Conservation (phyloP, 257 asterid species). For the Capsicum baccatum region DNA sequence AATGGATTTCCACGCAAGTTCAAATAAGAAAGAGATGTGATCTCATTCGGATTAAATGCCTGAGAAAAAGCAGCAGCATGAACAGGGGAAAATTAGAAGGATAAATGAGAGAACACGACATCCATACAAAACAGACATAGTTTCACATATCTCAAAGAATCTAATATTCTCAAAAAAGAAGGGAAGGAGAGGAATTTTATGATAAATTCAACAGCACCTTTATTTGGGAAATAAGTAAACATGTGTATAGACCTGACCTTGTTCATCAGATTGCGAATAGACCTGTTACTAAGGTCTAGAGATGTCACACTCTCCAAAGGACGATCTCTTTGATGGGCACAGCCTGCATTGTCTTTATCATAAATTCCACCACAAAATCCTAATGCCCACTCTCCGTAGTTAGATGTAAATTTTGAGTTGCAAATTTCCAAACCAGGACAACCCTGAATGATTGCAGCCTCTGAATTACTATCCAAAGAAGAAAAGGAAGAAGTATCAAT, state of each 20-base stretch:
- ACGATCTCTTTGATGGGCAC: conserved; percentile 48
- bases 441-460: conserved; percentile 52
- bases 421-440: conserved; percentile 74
- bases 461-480: conserved; percentile 54
- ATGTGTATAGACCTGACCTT: conserved; percentile 49
- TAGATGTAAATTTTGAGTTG: conserved; percentile 72
- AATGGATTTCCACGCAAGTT: conserved; percentile 82
- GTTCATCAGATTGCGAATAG: conserved; percentile 67
- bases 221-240: neutral
- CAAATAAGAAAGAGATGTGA: conserved; percentile 73
- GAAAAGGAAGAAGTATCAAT: conserved; percentile 25
- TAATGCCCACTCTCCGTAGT: conserved; percentile 85
- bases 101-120: neutral
- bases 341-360: conserved; percentile 65
- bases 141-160: conserved; percentile 15
- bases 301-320: conserved; percentile 57
- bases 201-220: conserved; percentile 1
- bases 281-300: conserved; percentile 85
- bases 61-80: conserved; percentile 30
- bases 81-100: neutral
- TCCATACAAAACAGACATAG: neutral
- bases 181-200: neutral
- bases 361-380: conserved; percentile 91
- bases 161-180: neutral
- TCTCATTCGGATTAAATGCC: conserved; percentile 74